Base-by-base conservation (phyloP, 2,329 filamentous ascomycete genomes). In the Mariannaea sp. region DNA sequence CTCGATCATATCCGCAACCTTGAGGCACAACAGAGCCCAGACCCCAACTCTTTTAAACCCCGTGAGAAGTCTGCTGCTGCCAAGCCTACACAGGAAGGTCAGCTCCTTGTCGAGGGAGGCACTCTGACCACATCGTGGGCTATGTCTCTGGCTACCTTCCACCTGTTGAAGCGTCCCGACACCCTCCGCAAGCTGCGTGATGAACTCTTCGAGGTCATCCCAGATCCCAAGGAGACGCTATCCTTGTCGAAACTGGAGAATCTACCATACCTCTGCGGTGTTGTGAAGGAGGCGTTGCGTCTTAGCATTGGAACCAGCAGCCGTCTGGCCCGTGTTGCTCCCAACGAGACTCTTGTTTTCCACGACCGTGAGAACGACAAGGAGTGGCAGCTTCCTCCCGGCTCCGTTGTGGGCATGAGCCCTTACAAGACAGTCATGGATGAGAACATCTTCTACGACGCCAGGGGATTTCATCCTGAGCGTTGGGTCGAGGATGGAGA, bases 221-320 rank as follows among this genome's bases (percentile, higher is more conserved):
- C 72, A 1, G 59, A 72, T 33, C 59, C 65, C 9, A 53, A 66
- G 36, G 63, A 68, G 40, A 48, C 60, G 2, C 53, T 65, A 5
- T 58, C 70, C 5, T 55, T 71, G 10, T 61, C 68, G 3, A 56
- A 60, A 36, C 60, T 74, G 2, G 70, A 73, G 48, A 67, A 57
- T 33, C 61, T 76, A 22, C 72, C 73, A 0, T 81, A 80, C 56
- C 71, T 82, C 20, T 66, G 73, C 22, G 78, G 77, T n/a, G 76
- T 81, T 3, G 71, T 83, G 49, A 77, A 76, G 40, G 80, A 83
- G 64, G 70, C 76, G 0, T 69, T 81, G 59, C 75, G 81, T 6
- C 66, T 80, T 4, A 74, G 79, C 45, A 75, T 79, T 12, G 74
- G 74, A 10, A 72, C 79, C 2, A 77, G 74, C n/a, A 72, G 78